Conservation (phyloP, 805 yeast species). For the Isabelozyma rhagii region DNA sequence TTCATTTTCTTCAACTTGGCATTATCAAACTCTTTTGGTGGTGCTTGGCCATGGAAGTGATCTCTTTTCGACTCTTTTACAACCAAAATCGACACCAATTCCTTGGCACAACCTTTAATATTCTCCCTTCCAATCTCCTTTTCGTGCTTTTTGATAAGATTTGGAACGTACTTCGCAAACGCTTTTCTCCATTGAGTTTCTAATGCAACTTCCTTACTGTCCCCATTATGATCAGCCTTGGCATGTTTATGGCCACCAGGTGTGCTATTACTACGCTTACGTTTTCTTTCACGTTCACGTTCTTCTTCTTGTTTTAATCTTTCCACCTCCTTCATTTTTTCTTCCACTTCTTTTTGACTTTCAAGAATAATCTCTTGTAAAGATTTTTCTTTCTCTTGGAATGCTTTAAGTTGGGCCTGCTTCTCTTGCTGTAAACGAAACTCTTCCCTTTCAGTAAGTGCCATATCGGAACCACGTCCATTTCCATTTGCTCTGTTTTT, state of each 20-base stretch:
- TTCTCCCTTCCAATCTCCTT: slow-evolving; percentile 67
- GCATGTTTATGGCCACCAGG: background rate
- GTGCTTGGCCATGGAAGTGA: slow-evolving; percentile 21
- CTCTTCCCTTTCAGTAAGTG: slow-evolving; percentile 22
- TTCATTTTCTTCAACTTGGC: slow-evolving; percentile 70
- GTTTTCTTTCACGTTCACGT: slow-evolving; percentile 15
- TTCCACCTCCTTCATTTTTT: slow-evolving; percentile 24
- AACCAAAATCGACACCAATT: slow-evolving; percentile 64
- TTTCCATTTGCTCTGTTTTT: slow-evolving; percentile 3
- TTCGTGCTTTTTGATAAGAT: slow-evolving; percentile 65
- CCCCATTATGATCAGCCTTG: background rate
- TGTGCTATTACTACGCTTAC: background rate
- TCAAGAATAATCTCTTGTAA: slow-evolving; percentile 35
- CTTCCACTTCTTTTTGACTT: slow-evolving; percentile 26
- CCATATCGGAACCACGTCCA: background rate
- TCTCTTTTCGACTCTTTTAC: slow-evolving; percentile 63
- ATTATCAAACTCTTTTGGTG: slow-evolving; percentile 57
- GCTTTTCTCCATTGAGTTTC: slow-evolving; percentile 40
- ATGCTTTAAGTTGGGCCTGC: slow-evolving; percentile 29
- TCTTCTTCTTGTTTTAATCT: slow-evolving; percentile 18
- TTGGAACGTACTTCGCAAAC: slow-evolving; percentile 79
- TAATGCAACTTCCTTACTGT: background rate
- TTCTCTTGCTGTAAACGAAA: slow-evolving; percentile 28
- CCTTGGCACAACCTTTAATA: slow-evolving; percentile 74
- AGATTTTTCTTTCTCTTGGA: slow-evolving; percentile 31